Evolutionary conservation across 371 early-diverging fungal species (phyloP), one percentile per base, ranked within the genome.

Genomic region (Rhizopus microsporus): DNA sequence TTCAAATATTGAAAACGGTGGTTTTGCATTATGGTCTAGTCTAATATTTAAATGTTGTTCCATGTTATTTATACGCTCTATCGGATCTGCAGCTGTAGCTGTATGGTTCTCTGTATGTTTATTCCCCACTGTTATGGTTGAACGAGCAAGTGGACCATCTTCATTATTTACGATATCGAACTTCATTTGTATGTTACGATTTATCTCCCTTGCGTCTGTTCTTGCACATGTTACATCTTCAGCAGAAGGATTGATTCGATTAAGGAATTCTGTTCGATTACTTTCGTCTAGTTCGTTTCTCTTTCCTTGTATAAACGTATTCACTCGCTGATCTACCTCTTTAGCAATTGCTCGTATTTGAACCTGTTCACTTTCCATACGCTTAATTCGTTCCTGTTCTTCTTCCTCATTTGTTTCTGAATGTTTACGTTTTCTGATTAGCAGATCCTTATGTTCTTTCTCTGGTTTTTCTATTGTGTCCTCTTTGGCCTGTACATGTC

Each of bases 141-240:
- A 88, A 15, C 89, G 74, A 16, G 86, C 86, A 31, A 89, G 66
- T 37, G 90, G 88, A n/a, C 87, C 84, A 34, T 88, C 88, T 50
- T 85, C 85, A 55, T 92, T 90, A 56, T 88, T 84, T 17, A 86
- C 89, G 31, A 89, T 78, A 51, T 89, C 88, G 62, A 87, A 79
- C 55, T 86, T 89, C 93, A 92, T 92, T 69, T 92, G 93, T 33
- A 90, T 85, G 13, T 83, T 87, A 7, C 93, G 73, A 61, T 92
- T 90, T 37, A 92, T 80, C 60, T 87, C 88, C 35, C 81, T 69
- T 0, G 91, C 87, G 57, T 89, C 88, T 3, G 83, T 78, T 50
- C 93, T 78, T n/a, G 89, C 86, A 61, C 89, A 86, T 1, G 78
- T 75, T 3, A 77, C 67, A 39, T 74, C 75, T 32, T 56, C 71